Conservation (phyloP, 163 green algal genomes). For the Scenedesmus sp. region DNA sequence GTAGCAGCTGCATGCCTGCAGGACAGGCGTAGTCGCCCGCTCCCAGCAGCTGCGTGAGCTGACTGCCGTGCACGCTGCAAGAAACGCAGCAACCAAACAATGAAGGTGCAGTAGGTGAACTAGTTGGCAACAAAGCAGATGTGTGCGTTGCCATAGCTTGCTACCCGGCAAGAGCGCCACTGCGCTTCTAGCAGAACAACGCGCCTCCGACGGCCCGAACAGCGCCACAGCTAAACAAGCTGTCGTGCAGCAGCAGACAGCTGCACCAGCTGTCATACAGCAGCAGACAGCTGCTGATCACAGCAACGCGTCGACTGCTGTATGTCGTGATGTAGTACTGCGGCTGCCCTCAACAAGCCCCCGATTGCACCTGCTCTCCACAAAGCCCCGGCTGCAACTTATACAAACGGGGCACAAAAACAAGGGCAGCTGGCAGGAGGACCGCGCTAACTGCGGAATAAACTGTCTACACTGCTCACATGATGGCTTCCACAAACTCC, state of each 20-base stretch:
- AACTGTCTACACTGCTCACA: neutral
- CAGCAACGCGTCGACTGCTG: too few relatives aligned
- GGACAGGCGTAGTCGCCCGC: constrained; percentile 28
- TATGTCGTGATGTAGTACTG: too few relatives aligned
- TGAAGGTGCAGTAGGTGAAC: neutral
- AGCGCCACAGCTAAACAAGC: neutral
- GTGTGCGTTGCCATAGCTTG: neutral
- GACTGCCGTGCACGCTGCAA: neutral
- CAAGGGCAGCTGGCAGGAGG: neutral
- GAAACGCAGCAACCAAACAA: neutral
- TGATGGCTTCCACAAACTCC: constrained; percentile 17
- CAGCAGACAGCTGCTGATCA: neutral
- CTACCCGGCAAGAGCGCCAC: too few relatives aligned
- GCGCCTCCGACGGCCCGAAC: too few relatives aligned
- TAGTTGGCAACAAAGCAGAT: neutral
- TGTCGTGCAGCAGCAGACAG: neutral
- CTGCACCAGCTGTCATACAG: neutral
- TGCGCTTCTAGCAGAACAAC: too few relatives aligned
- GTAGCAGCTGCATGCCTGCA: neutral
- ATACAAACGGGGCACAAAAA: neutral
- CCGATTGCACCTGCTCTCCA: too few relatives aligned
- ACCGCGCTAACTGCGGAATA: neutral
- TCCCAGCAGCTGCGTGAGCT: constrained; percentile 22
- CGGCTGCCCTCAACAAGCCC: too few relatives aligned
- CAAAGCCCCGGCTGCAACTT: neutral